Base-by-base conservation (phyloP, 441 rosid species). In the Adansonia madagascariensis region DNA sequence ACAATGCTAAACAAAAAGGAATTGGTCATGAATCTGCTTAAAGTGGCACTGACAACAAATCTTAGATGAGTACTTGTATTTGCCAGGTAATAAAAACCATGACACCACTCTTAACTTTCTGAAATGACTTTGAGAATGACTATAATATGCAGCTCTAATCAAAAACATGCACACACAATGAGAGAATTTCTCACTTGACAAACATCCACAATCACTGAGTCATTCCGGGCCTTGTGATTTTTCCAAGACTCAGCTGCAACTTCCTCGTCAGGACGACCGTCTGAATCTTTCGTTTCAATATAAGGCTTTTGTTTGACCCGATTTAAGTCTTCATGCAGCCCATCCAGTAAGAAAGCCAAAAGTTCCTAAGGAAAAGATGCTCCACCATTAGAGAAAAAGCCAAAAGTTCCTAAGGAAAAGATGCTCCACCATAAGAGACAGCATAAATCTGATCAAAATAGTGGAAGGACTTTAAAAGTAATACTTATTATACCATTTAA, bases 241-340 rank as follows among this genome's bases (percentile, higher is more conserved):
- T 77, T 85, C 92, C 92, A 90, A 73, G 83, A 79, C 77, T 87
- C 92, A 73, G 82, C 86, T 15, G 94, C 92, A 68, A 90, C 91
- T 87, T 85, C 92, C 78, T 75, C 85, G 78, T 90, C 94, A 64
- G 86, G 92, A 39, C 85, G 91, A 71, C 88, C 80, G 79, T 83
- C 85, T 24, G 91, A 83, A 79, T 87, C 91, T 80, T 86, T 90
- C 75, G 80, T 85, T 83, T 90, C 92, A 75, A 89, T 84, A 67
- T 90, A 90, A 83, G 92, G 91, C 81, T 90, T 90, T 78, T 31
- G 75, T 72, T 86, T 89, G 50, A 90, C 94, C 71, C 90, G 89
- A 82, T 90, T 90, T 82, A 90, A 83, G 79, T 90, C 92, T 87
- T 90, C 94, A 76, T 90, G 94, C 67, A 90, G 82, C 76, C 94